phyloP scores from a whole-genome alignment of 1,284 basidiomycete genomes.

The Hemileia vastatrix region DNA sequence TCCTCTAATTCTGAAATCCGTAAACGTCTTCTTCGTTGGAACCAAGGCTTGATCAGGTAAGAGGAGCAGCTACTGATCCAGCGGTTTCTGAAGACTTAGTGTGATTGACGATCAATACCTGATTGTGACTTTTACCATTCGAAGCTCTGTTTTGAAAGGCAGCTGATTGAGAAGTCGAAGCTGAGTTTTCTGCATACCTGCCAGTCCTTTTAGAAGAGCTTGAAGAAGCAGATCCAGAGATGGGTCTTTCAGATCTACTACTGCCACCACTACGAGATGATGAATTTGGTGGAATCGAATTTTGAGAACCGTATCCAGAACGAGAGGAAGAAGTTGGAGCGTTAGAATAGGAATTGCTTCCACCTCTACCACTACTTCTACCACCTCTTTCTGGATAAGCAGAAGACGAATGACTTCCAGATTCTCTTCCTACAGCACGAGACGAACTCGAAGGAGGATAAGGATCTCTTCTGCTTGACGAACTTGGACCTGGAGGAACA shows the following conservation, averaged over 20 bases:
- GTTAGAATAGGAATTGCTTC: background rate
- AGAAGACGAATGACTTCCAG: background rate
- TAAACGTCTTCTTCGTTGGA: too few species aligned
- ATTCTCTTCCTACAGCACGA: background rate
- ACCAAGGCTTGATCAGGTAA: too few species aligned
- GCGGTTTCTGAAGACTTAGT: too few species aligned
- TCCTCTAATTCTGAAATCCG: too few species aligned
- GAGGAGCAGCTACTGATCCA: too few species aligned
- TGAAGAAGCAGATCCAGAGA: background rate
- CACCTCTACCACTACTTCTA: background rate
- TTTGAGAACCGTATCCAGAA: background rate
- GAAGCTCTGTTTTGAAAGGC: background rate
- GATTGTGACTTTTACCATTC: background rate
- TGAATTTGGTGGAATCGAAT: too few species aligned
- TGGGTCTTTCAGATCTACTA: background rate
- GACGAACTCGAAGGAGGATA: slow-evolving; percentile 18
- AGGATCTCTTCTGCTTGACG: slow-evolving; percentile 21
- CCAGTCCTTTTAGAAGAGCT: background rate
- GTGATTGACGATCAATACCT: background rate
- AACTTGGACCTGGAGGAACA: background rate
- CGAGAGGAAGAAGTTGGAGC: background rate
- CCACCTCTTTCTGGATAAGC: background rate
- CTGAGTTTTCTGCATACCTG: background rate
- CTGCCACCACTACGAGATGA: background rate
- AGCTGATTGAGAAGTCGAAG: background rate